A percentile compares a stretch with the other conserved stretches of the same genome.
Evolutionary conservation across 495 filamentous ascomycete genomes (phyloP).

Genomic region (Xylaria curta): DNA sequence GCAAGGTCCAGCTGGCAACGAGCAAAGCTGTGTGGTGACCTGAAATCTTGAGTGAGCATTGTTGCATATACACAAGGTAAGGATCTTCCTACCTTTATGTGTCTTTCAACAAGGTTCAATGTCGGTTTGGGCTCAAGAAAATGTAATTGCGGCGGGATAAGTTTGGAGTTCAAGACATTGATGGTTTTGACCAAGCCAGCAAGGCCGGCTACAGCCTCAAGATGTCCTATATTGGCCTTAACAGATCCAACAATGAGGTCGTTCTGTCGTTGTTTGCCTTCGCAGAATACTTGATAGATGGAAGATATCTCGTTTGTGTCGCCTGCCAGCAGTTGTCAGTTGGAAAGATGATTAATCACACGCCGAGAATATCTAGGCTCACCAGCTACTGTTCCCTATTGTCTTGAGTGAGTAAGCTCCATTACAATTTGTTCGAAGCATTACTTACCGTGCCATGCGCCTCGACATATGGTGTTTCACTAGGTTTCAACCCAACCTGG

Average conservation of each 20-base stretch:
- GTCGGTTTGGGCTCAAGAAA: conserved; percentile 45
- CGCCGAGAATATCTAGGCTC: background rate
- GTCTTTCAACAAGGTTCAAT: conserved; percentile 47
- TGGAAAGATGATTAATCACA: background rate
- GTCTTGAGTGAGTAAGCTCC: background rate
- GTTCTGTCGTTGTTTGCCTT: conserved; percentile 5
- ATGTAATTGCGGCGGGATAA: conserved; percentile 51
- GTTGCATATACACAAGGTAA: background rate
- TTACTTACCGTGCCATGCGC: conserved; percentile 55
- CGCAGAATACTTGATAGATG: conserved; percentile 49
- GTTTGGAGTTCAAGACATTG: conserved; percentile 59
- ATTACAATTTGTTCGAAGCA: conserved; percentile 18
- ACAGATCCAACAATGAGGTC: conserved; percentile 53
- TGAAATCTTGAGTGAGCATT: background rate
- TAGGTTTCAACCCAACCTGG: conserved; percentile 35
- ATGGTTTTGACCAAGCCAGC: conserved; percentile 60
- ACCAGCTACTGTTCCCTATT: conserved; percentile 13
- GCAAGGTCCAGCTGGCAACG: conserved; percentile 38
- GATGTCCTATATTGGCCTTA: conserved; percentile 64
- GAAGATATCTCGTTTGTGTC: conserved; percentile 63
- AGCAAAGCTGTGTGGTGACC: conserved; percentile 35
- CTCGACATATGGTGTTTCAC: conserved; percentile 27
- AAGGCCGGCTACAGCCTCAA: conserved; percentile 59
- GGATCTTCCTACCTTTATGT: conserved; percentile 37
- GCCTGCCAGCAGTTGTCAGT: conserved; percentile 38